Conservation (phyloP, 345 rosid genomes). For the Populus alba region DNA sequence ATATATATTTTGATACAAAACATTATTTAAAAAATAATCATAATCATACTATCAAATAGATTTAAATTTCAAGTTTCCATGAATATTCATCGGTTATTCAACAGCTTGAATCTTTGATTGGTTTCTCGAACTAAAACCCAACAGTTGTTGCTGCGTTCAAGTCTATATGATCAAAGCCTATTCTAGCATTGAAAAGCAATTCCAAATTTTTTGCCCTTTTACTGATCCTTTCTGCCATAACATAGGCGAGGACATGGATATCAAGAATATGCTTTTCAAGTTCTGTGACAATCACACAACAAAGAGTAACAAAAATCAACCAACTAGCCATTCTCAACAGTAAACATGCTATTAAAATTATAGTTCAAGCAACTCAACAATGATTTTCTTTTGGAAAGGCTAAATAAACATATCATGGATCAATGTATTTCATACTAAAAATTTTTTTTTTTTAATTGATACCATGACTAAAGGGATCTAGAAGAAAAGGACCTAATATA, state of each 20-base stretch:
- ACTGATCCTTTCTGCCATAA: constrained; percentile 82
- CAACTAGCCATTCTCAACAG: not conserved
- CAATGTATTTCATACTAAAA: too few relatives aligned
- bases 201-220: constrained; percentile 80
- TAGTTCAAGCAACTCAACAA: too few relatives aligned
- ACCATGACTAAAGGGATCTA: too few relatives aligned
- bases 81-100: not conserved
- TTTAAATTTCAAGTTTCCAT: too few relatives aligned
- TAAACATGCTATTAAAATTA: too few relatives aligned
- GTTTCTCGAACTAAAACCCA: constrained; percentile 29
- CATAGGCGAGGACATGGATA: constrained; percentile 82
- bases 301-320: not conserved
- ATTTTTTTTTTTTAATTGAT: too few relatives aligned
- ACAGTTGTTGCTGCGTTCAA: constrained; percentile 82
- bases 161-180: constrained; percentile 87
- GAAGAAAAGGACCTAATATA: too few relatives aligned
- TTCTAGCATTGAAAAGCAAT: constrained; percentile 87
- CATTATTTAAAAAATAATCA: too few relatives aligned
- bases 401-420: too few relatives aligned
- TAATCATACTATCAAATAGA: too few relatives aligned
- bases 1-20: too few relatives aligned
- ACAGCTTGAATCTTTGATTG: not conserved
- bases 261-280: constrained; percentile 87
- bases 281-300: constrained; percentile 35
- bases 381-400: too few relatives aligned